phyloP scores from a whole-genome alignment of 768 basidiomycete species.

The Scleroderma bovista region DNA sequence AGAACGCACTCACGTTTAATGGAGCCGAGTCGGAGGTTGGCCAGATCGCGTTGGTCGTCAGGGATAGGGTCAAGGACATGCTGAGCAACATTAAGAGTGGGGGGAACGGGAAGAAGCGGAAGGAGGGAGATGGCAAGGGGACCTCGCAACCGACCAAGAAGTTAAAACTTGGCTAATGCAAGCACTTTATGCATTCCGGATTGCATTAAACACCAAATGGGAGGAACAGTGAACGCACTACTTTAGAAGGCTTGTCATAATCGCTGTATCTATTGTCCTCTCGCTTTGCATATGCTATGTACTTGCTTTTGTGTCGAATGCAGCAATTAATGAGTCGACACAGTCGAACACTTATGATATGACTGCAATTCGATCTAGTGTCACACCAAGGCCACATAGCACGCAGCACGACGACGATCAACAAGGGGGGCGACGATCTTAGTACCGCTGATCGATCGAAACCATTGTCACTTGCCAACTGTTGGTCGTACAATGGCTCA shows the following conservation, averaged over 20 bases:
- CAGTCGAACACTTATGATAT: too few species aligned
- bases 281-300: constrained; percentile 30
- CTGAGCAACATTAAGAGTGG: constrained; percentile 38
- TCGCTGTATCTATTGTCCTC: constrained; percentile 19
- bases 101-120: constrained; percentile 60
- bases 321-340: neutral
- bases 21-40: constrained; percentile 78
- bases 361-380: too few species aligned
- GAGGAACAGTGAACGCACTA: constrained; percentile 9
- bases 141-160: constrained; percentile 66
- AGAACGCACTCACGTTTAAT: constrained; percentile 89
- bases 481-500: constrained; percentile 16
- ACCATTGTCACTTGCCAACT: too few species aligned
- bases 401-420: too few species aligned
- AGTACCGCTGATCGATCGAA: too few species aligned
- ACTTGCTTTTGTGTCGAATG: constrained; percentile 10
- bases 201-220: neutral
- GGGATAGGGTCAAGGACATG: constrained; percentile 50
- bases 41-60: constrained; percentile 44
- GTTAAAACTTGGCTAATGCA: constrained; percentile 48
- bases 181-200: neutral
- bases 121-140: constrained; percentile 57
- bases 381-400: too few species aligned
- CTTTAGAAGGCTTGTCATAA: constrained; percentile 22
- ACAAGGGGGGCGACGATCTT: too few species aligned